These are phyloP conservation scores for Diaporthe citrichinensis DNA, from an alignment of 2,329 filamentous ascomycete species.

Conservation along the genomic window DNA sequence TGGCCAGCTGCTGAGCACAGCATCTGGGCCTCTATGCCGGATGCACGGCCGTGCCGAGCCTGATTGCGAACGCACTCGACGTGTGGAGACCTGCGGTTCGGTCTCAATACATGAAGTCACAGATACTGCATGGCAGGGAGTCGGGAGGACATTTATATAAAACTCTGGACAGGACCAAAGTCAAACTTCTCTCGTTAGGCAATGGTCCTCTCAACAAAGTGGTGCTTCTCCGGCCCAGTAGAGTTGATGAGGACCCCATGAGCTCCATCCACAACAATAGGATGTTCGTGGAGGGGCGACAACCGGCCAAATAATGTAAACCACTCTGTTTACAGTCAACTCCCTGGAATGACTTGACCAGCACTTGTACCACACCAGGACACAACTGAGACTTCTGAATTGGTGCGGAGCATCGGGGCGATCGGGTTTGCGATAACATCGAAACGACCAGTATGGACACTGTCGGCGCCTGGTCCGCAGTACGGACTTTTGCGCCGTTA, in stretches of 20 bases:
- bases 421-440: neutral
- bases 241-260: neutral
- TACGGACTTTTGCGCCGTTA: neutral
- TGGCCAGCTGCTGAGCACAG: neutral
- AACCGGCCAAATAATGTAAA: neutral
- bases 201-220: neutral
- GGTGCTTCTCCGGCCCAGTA: neutral
- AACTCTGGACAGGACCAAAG: neutral
- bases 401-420: neutral
- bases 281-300: neutral
- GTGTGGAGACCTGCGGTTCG: neutral
- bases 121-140: neutral
- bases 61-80: neutral
- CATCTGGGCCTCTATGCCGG: neutral
- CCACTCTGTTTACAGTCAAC: neutral
- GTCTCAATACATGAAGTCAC: neutral
- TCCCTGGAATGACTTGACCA: neutral
- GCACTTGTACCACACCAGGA: neutral
- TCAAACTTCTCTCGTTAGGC: neutral
- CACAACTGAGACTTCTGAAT: neutral
- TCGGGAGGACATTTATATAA: too few species aligned
- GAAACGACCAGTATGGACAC: neutral
- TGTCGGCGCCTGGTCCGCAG: neutral
- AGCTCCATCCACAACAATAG: neutral
- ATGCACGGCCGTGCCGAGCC: neutral